Percentiles rank a stretch among this genome's conserved stretches.
These are phyloP conservation scores for Lophiostoma macrostomum DNA, from an alignment of 495 filamentous ascomycete species.

Conservation along the genomic window DNA sequence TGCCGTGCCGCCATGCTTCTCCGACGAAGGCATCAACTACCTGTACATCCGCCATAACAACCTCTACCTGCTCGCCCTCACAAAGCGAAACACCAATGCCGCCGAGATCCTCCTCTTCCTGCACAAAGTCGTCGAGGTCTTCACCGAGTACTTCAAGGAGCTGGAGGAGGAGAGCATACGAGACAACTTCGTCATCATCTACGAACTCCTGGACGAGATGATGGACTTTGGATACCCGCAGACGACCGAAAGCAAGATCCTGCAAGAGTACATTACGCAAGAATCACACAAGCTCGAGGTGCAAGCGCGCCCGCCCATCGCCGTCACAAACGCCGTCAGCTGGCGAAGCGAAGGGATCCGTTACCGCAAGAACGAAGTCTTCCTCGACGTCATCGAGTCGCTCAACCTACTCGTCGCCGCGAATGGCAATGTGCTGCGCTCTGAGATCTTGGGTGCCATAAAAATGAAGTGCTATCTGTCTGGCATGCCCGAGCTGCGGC, in stretches of 20 bases:
- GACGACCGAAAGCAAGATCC: constrained; percentile 97
- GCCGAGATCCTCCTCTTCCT: constrained; percentile 97
- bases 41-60: constrained; percentile 99
- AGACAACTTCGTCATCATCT: constrained; percentile 99
- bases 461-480: constrained; percentile 99
- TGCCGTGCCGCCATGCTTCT: constrained; percentile 96
- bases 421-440: constrained; percentile 92
- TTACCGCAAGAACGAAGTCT: constrained; percentile 99
- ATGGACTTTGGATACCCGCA: constrained; percentile 99
- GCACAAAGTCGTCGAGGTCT: constrained; percentile 97
- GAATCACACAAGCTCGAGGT: constrained; percentile 98
- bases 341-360: constrained; percentile 98
- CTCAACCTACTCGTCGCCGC: constrained; percentile 94
- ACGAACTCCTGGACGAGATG: constrained; percentile 99
- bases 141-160: constrained; percentile 99
- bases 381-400: constrained; percentile 95
- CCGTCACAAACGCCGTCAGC: constrained; percentile 96
- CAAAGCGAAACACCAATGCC: constrained; percentile 98
- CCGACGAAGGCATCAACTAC: constrained; percentile 98
- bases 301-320: constrained; percentile 98
- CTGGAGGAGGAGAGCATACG: constrained; percentile 98
- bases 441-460: constrained; percentile 93
- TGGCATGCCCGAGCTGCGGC: constrained; percentile 94
- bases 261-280: constrained; percentile 99
- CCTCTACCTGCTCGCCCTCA: constrained; percentile 96